Conservation (phyloP, 306 rosid species). For the Boehmeria nivea region DNA sequence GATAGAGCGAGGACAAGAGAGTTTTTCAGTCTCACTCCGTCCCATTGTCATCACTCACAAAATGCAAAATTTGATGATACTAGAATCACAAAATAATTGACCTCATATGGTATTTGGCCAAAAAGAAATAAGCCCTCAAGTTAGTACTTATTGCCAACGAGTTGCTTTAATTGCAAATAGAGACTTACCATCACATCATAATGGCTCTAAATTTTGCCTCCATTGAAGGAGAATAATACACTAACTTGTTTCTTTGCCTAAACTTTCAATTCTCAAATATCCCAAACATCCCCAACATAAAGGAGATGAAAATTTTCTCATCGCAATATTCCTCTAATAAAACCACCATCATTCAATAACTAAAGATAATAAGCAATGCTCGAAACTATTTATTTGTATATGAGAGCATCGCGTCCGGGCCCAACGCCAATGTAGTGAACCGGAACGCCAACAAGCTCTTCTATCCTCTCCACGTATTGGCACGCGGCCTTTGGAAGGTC, state of each 20-base stretch:
- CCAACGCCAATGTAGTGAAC: conserved; percentile 90
- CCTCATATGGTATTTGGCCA: no score
- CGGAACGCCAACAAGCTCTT: conserved; percentile 81
- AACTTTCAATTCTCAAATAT: background rate
- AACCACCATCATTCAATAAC: background rate
- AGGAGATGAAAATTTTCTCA: background rate
- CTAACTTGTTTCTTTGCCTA: background rate
- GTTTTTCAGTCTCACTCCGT: no score
- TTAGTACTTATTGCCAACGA: background rate
- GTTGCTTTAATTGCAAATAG: background rate
- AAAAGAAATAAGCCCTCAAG: background rate
- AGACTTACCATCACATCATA: background rate
- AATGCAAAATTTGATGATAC: no score
- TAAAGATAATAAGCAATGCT: background rate
- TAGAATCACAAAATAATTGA: no score
- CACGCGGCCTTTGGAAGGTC: conserved; percentile 87
- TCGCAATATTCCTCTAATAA: background rate
- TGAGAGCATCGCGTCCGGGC: conserved; percentile 94
- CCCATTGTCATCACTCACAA: no score
- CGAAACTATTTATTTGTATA: conserved; percentile 59
- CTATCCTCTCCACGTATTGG: conserved; percentile 75
- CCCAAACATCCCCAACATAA: background rate
- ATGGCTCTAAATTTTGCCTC: background rate
- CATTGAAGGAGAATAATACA: background rate
- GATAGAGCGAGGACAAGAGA: no score